Percentiles rank a stretch among this genome's conserved stretches.
Evolutionary conservation across 2,329 filamentous ascomycete genomes (phyloP).

Genomic region (Ophiostoma angusticollis): DNA sequence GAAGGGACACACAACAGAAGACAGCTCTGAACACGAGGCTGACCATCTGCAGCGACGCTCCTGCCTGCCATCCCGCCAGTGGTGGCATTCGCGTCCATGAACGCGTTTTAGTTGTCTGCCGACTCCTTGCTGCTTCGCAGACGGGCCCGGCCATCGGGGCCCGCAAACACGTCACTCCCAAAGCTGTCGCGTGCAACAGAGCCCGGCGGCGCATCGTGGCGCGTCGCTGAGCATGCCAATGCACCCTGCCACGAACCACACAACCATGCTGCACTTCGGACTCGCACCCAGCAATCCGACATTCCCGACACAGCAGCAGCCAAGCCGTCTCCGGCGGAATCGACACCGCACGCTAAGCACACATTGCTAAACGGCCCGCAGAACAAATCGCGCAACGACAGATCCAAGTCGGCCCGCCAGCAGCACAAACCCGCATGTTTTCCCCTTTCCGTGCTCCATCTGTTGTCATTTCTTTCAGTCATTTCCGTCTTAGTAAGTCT

Average conservation of each 20-base stretch:
- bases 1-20: too few species aligned
- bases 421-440: constrained; percentile 7
- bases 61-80: too few species aligned
- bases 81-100: too few species aligned
- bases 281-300: too few species aligned
- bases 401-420: constrained; percentile 13
- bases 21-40: too few species aligned
- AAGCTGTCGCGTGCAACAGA: constrained; percentile 7
- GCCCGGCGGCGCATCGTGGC: constrained; percentile 17
- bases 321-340: too few species aligned
- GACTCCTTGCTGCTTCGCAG: too few species aligned
- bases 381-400: constrained; percentile 12
- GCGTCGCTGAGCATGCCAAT: constrained; percentile 17
- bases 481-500: constrained; percentile 14
- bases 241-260: constrained; percentile 4
- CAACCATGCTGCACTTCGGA: background rate
- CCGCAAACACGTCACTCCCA: background rate
- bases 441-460: constrained; percentile 17
- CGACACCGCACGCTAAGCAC: too few species aligned
- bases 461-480: constrained; percentile 19
- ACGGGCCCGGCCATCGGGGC: background rate
- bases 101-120: too few species aligned
- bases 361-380: background rate
- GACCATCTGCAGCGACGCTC: too few species aligned
- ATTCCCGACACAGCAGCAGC: too few species aligned